Percentiles rank a stretch among this genome's conserved stretches.
Evolutionary conservation across 2,329 filamentous ascomycete species (phyloP).

Genomic region (Bimuria novae-zelandiae): DNA sequence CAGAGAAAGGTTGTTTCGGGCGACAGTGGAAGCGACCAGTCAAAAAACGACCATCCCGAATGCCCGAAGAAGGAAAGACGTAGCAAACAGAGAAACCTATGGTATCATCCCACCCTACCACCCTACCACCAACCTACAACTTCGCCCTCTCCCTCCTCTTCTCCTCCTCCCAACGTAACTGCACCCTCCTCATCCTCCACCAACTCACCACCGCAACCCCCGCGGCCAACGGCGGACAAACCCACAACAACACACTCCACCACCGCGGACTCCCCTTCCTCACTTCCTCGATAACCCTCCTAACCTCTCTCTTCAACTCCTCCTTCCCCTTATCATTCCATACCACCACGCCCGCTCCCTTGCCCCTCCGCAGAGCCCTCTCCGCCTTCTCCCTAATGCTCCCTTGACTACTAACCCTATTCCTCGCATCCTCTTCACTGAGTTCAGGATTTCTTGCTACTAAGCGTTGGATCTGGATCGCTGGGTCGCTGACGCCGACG

Average conservation of each 20-base stretch:
- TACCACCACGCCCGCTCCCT: slow-evolving; percentile 73
- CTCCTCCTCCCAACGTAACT: slow-evolving; percentile 70
- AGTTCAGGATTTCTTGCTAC: slow-evolving; percentile 77
- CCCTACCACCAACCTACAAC: slow-evolving; percentile 56
- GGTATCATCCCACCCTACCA: neutral
- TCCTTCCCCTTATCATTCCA: slow-evolving; percentile 85
- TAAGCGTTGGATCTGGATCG: slow-evolving; percentile 80
- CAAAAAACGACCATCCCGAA: neutral
- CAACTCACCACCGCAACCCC: slow-evolving; percentile 72
- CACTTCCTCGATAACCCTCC: slow-evolving; percentile 67
- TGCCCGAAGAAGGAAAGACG: neutral
- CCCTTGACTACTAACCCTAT: slow-evolving; percentile 83
- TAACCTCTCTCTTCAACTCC: slow-evolving; percentile 70
- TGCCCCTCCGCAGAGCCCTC: slow-evolving; percentile 69
- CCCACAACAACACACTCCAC: slow-evolving; percentile 76
- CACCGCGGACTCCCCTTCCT: slow-evolving; percentile 69
- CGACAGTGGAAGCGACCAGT: too few relatives aligned
- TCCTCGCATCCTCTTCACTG: slow-evolving; percentile 81
- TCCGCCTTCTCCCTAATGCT: slow-evolving; percentile 83
- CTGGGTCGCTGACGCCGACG: slow-evolving; percentile 79
- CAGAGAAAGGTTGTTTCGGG: neutral
- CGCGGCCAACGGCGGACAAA: slow-evolving; percentile 76
- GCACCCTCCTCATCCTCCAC: slow-evolving; percentile 71
- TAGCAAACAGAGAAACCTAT: neutral
- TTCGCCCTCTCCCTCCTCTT: slow-evolving; percentile 62